These are phyloP conservation scores for Silene latifolia DNA, from an alignment of 148 eudicot species.

Conservation along the genomic window DNA sequence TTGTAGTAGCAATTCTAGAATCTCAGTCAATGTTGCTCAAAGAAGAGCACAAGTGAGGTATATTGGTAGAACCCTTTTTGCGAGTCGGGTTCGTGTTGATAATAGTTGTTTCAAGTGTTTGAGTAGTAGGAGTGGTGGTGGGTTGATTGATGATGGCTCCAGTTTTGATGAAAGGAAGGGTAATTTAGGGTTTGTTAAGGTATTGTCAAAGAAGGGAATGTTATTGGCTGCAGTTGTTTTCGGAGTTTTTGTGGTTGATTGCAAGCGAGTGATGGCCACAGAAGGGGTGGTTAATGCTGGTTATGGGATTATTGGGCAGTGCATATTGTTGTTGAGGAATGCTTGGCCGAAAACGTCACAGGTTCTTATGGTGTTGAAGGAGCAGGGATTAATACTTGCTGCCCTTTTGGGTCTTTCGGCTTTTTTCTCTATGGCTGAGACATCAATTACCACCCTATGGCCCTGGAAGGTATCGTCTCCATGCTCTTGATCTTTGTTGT, in stretches of 20 bases:
- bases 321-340: constrained; percentile 41
- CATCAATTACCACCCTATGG: constrained; percentile 95
- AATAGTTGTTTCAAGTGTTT: constrained; percentile 31
- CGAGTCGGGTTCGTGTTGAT: background rate
- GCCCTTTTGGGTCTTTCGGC: constrained; percentile 82
- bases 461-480: constrained; percentile 80
- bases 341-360: constrained; percentile 79
- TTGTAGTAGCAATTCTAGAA: constrained; percentile 18
- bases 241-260: constrained; percentile 47
- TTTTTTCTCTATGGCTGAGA: constrained; percentile 97
- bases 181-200: constrained; percentile 28
- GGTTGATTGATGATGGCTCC: constrained; percentile 15
- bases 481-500: background rate
- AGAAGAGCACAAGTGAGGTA: constrained; percentile 15
- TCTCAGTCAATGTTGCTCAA: constrained; percentile 18
- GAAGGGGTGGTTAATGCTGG: constrained; percentile 53
- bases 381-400: constrained; percentile 81
- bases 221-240: constrained; percentile 48
- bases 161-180: constrained; percentile 13
- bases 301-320: constrained; percentile 45
- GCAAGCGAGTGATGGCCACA: constrained; percentile 50
- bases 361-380: constrained; percentile 64
- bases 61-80: constrained; percentile 19
- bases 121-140: constrained; percentile 16
- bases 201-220: constrained; percentile 42